phyloP scores from a whole-genome alignment of 2,329 filamentous ascomycete genomes.

The Raffaelea ambrosiae region DNA sequence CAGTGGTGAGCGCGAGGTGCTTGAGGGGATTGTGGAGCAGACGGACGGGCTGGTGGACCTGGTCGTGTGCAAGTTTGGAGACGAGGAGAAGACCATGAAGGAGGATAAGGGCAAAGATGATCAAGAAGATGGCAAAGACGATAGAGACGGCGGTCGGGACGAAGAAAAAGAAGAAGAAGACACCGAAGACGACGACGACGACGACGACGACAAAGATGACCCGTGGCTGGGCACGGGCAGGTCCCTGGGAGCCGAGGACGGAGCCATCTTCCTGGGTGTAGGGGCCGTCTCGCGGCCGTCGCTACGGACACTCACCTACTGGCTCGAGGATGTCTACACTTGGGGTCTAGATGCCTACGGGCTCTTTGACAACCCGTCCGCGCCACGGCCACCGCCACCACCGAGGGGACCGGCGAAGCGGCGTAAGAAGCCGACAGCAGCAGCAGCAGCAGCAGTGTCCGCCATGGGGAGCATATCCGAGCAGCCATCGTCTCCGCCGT shows the following conservation, averaged over 20 bases:
- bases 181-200: not conserved
- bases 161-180: conserved; percentile 1
- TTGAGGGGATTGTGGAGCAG: conserved; percentile 75
- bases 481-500: not conserved
- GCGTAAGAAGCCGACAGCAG: conserved; percentile 21
- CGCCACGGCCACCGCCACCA: conserved; percentile 46
- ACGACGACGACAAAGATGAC: not conserved
- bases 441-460: too few relatives aligned
- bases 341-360: conserved; percentile 83
- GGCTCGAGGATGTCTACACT: conserved; percentile 82
- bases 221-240: conserved; percentile 68
- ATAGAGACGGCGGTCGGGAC: conserved; percentile 5
- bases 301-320: conserved; percentile 64
- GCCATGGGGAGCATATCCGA: conserved; percentile 9
- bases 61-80: conserved; percentile 76
- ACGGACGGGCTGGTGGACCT: conserved; percentile 83
- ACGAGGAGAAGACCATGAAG: conserved; percentile 13
- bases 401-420: not conserved
- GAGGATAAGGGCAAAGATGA: not conserved
- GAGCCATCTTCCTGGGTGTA: conserved; percentile 76
- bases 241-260: conserved; percentile 64
- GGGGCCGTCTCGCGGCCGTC: conserved; percentile 65
- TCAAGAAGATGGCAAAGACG: not conserved
- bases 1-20: conserved; percentile 84
- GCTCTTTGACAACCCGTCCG: conserved; percentile 67